Evolutionary conservation across 2,329 filamentous ascomycete genomes (phyloP).

Genomic region (Hypoxylon sp.): DNA sequence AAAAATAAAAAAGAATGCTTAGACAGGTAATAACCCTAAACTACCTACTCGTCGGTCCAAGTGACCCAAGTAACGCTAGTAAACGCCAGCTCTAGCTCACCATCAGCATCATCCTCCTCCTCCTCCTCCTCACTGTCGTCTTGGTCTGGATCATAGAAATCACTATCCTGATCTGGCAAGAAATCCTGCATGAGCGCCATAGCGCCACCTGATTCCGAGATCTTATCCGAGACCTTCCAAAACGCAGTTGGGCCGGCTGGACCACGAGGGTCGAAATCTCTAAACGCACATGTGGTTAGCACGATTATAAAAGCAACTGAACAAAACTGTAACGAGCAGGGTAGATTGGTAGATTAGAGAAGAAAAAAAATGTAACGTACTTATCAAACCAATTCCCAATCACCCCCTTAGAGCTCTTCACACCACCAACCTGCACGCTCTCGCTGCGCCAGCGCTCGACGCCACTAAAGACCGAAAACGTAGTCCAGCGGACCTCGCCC

Average conservation of each 20-base stretch:
- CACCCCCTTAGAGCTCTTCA: conserved; percentile 70
- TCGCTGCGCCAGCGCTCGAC: conserved; percentile 81
- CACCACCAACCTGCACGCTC: conserved; percentile 76
- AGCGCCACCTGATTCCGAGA: conserved; percentile 42
- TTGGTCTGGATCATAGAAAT: conserved; percentile 36
- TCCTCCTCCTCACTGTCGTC: conserved; percentile 19
- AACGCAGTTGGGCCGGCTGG: conserved; percentile 79
- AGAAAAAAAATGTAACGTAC: too few species aligned
- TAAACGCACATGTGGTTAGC: too few species aligned
- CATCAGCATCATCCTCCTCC: conserved; percentile 42
- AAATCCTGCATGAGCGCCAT: conserved; percentile 44
- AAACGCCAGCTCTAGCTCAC: conserved; percentile 38
- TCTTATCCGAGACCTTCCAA: conserved; percentile 73
- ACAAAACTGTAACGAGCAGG: too few species aligned
- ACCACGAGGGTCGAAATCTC: conserved; percentile 72
- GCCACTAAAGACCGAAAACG: conserved; percentile 68
- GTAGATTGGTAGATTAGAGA: too few species aligned
- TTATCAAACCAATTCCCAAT: conserved; percentile 82
- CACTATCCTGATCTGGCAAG: too few species aligned
- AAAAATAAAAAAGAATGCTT: too few species aligned
- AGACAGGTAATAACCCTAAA: too few species aligned
- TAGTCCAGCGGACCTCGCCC: conserved; percentile 79
- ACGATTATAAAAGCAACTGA: too few species aligned
- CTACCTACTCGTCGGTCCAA: conserved; percentile 35
- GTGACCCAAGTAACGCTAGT: conserved; percentile 28